Evolutionary conservation across 768 basidiomycete species (phyloP).

Genomic region (Russula earlei): DNA sequence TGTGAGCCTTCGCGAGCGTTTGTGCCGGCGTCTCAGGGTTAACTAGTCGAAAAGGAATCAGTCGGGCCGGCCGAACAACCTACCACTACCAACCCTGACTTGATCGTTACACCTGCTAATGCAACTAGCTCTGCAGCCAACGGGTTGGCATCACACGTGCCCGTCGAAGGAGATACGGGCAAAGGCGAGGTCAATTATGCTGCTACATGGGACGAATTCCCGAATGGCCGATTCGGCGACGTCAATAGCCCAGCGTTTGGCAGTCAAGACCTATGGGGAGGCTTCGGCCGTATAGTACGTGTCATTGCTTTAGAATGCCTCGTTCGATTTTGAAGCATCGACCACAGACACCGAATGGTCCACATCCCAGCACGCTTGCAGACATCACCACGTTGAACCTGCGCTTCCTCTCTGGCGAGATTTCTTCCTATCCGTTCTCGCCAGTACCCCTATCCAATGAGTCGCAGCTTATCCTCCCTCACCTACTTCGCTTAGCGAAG

Average conservation of each 20-base stretch:
- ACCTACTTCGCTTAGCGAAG: constrained; percentile 67
- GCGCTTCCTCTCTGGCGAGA: constrained; percentile 63
- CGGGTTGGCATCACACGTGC: constrained; percentile 41
- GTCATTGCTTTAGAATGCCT: not conserved
- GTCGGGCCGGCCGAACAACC: constrained; percentile 24
- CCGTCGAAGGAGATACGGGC: constrained; percentile 47
- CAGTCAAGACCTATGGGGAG: constrained; percentile 67
- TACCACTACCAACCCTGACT: constrained; percentile 26
- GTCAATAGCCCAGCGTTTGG: constrained; percentile 96
- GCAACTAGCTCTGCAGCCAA: constrained; percentile 57
- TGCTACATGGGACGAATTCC: constrained; percentile 89
- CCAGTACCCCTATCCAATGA: constrained; percentile 72
- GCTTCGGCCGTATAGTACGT: constrained; percentile 48
- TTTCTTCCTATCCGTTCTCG: constrained; percentile 82
- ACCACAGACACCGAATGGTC: constrained; percentile 4
- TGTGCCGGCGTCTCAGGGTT: not conserved
- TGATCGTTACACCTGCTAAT: constrained; percentile 53
- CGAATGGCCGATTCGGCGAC: constrained; percentile 97
- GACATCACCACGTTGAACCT: constrained; percentile 79
- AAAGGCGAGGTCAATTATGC: constrained; percentile 70
- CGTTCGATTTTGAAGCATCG: not conserved
- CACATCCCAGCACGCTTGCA: constrained; percentile 21
- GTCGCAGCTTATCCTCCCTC: constrained; percentile 67
- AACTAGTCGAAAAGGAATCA: constrained; percentile 21
- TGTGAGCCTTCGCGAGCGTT: constrained; percentile 29